phyloP scores from a whole-genome alignment of 805 yeast genomes.

The Zygosaccharomyces gambellarensis region DNA sequence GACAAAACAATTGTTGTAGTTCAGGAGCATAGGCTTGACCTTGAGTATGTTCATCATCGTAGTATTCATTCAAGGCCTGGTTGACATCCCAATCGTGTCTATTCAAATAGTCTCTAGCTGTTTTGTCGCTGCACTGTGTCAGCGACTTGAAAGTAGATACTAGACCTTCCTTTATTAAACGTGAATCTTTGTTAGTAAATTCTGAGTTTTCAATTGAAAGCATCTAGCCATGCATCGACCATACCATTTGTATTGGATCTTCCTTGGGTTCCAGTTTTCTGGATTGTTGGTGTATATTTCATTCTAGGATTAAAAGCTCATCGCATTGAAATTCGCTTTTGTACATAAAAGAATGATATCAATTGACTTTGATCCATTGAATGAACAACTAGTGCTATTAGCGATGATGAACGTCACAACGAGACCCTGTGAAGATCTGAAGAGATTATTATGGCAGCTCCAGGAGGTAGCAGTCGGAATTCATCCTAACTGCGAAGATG shows the following conservation, averaged over 20 bases:
- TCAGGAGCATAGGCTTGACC: conserved; percentile 18
- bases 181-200: background rate
- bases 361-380: background rate
- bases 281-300: background rate
- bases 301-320: background rate
- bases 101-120: conserved; percentile 23
- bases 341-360: background rate
- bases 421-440: background rate
- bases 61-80: conserved; percentile 32
- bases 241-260: background rate
- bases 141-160: conserved; percentile 18
- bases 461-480: conserved; percentile 7
- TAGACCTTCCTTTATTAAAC: background rate
- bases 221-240: background rate
- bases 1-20: conserved; percentile 17
- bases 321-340: conserved; percentile 1
- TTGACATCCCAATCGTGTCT: conserved; percentile 29
- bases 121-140: conserved; percentile 18
- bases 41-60: conserved; percentile 18
- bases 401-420: background rate
- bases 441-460: background rate
- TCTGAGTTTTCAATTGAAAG: background rate
- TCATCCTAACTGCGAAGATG: conserved; percentile 19
- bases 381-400: background rate
- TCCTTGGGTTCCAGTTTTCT: background rate